phyloP scores from a whole-genome alignment of 176 grass and related monocot species.

The Thalia dealbata region DNA sequence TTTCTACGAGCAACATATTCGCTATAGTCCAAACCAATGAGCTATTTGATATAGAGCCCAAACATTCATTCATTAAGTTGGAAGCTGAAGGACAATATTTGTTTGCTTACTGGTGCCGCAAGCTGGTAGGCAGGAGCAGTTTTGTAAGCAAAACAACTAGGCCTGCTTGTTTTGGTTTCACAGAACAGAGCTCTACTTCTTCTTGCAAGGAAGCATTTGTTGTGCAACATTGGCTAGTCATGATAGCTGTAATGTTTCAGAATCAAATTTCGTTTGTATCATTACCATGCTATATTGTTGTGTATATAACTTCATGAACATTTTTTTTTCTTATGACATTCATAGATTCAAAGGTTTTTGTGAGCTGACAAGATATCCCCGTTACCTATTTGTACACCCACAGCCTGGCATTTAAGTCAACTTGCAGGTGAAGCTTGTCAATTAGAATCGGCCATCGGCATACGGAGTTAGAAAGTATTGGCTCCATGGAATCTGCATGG shows the following conservation, averaged over 20 bases:
- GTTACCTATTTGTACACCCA: neutral
- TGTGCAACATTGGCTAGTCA: neutral
- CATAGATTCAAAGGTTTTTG: constrained; percentile 5
- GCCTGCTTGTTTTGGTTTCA: neutral
- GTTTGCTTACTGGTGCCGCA: neutral
- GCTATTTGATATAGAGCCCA: neutral
- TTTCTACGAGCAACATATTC: constrained; percentile 86
- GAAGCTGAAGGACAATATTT: neutral
- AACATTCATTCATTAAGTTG: neutral
- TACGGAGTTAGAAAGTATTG: too few relatives aligned
- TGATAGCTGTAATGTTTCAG: neutral
- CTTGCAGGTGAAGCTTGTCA: neutral
- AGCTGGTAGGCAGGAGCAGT: neutral
- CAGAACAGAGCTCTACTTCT: neutral
- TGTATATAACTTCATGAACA: neutral
- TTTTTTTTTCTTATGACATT: neutral
- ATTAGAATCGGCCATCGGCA: neutral
- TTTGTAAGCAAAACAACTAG: neutral
- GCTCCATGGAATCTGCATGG: too few relatives aligned
- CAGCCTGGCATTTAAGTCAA: neutral
- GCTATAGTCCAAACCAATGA: constrained; percentile 60
- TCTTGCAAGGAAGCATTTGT: neutral
- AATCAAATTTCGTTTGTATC: neutral
- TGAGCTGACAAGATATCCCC: neutral
- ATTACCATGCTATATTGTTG: neutral